Percentiles rank a stretch among this genome's conserved stretches.
These are phyloP conservation scores for Steccherinum ochraceum DNA, from an alignment of 768 basidiomycete genomes.

Conservation along the genomic window DNA sequence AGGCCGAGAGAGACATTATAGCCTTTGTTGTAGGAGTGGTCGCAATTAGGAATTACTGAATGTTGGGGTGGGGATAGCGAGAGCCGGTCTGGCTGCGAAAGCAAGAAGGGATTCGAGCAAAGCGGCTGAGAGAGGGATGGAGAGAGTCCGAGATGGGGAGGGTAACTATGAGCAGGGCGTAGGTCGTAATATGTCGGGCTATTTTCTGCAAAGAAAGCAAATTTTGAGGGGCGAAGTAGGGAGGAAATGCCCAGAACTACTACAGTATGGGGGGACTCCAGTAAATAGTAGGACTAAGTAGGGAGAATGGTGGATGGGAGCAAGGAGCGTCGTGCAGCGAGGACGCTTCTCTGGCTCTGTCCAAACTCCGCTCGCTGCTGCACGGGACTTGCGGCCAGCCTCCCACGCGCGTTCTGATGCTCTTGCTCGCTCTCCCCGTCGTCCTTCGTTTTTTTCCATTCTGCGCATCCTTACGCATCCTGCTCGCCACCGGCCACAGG, in stretches of 20 bases:
- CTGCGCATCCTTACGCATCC: too few relatives aligned
- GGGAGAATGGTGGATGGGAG: constrained; percentile 37
- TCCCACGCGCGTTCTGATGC: too few relatives aligned
- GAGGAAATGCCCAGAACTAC: constrained; percentile 45
- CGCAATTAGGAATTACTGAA: constrained; percentile 80
- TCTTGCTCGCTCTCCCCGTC: background rate
- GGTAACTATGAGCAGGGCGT: constrained; percentile 33
- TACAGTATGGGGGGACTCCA: constrained; percentile 44
- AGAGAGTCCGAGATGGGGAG: constrained; percentile 24
- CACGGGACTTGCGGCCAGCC: constrained; percentile 5
- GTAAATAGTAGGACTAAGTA: constrained; percentile 50
- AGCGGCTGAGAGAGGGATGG: constrained; percentile 19
- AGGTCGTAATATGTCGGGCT: constrained; percentile 32
- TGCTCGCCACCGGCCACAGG: too few relatives aligned
- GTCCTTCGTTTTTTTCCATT: background rate
- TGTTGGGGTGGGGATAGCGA: constrained; percentile 20
- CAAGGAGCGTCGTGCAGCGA: constrained; percentile 18
- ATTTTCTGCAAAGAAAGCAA: constrained; percentile 24
- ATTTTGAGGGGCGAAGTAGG: constrained; percentile 30
- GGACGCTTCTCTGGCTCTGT: constrained; percentile 7
- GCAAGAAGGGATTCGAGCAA: constrained; percentile 18
- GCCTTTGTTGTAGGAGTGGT: constrained; percentile 39
- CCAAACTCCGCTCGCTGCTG: constrained; percentile 22
- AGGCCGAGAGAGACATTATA: constrained; percentile 92
- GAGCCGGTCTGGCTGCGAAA: constrained; percentile 23